Evolutionary conservation across 805 yeast genomes (phyloP), one percentile per base, ranked within the genome.

Genomic region (Kazachstania africana): DNA sequence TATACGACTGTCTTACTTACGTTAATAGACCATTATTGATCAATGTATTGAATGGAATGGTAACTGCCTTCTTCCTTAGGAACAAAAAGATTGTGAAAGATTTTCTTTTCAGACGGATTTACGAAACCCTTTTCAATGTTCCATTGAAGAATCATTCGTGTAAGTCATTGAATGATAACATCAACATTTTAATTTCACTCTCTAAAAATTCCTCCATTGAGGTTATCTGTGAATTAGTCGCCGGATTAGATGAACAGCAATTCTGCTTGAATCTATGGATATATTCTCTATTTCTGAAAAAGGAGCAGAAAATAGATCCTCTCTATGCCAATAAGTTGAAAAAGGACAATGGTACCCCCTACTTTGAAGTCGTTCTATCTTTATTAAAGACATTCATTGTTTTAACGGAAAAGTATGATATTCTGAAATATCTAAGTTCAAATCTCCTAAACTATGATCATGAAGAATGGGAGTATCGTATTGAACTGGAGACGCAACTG

Each of bases 141-240:
- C 50, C 49, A 4, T 50, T 49, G 3, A 46, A 62, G 1, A 41
- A 68, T 1, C 63, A 66, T 0, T 32, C 59, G 5, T 78, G 71
- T 30, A 59, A 62, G 13, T 63, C 65, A 4, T 49, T 80, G 13
- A 78, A 79, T 43, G 75, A 78, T 48, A 60, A 63, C 4, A 59
- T 80, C 15, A 78, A 78, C 49, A 82, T 78, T 0, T 41, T 78
- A n/a, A 51, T 78, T 1, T 74, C 88, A 0, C 43, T 82, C 8
- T 57, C 77, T 0, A 72, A 72, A 42, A 65, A 63, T 27, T 40
- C 63, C 1, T 49, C 60, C 1, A 36, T 38, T 1, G 62, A 56
- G 3, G 45, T 71, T 12, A 34, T 66, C 6, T 38, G 39, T 12
- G 54, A 45, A 9, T 32, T 71, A 16, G 36, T 45, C 8, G 29